Conservation (phyloP, 1,284 basidiomycete species). For the Microbotryomycetes sp. region DNA sequence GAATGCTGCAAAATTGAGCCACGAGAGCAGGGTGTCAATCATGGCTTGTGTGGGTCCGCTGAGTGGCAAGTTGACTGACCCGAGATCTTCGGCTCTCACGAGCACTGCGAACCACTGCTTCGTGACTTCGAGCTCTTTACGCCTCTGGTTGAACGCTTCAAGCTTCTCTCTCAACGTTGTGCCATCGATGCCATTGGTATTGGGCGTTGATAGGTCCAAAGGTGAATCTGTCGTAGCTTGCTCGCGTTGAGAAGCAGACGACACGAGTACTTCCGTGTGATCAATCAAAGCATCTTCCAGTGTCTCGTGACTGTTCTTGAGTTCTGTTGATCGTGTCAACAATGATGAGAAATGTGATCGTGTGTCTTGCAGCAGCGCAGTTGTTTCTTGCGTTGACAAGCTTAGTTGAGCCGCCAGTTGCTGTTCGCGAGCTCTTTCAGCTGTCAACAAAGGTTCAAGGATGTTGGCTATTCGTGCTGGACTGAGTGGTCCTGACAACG, state of each 20-base stretch:
- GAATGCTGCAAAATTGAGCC: conserved; percentile 31
- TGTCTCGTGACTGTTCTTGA: conserved; percentile 1
- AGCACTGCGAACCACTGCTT: conserved; percentile 68
- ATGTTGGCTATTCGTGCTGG: conserved; percentile 3
- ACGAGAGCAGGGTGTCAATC: not conserved
- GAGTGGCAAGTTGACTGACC: conserved; percentile 51
- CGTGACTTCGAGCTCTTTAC: conserved; percentile 67
- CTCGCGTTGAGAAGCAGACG: not conserved
- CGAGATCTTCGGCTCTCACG: conserved; percentile 61
- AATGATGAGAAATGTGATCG: conserved; percentile 1
- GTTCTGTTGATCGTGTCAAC: not conserved
- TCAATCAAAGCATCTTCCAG: conserved; percentile 12
- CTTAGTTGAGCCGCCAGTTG: conserved; percentile 3
- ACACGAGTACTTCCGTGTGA: conserved; percentile 5
- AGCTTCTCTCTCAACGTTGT: conserved; percentile 70
- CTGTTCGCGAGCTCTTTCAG: not conserved
- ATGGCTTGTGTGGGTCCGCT: not conserved
- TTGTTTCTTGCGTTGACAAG: not conserved
- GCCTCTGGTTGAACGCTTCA: conserved; percentile 61
- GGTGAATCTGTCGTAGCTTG: not conserved
- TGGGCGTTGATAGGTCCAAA: not conserved
- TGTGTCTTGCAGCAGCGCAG: not conserved
- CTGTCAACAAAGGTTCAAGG: conserved; percentile 3
- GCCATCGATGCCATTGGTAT: not conserved
- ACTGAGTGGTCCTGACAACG: conserved; percentile 4